A percentile compares a stretch with the other conserved stretches of the same genome.
phyloP scores from a whole-genome alignment of 2,329 filamentous ascomycete species.

The Shiraia sp. region DNA sequence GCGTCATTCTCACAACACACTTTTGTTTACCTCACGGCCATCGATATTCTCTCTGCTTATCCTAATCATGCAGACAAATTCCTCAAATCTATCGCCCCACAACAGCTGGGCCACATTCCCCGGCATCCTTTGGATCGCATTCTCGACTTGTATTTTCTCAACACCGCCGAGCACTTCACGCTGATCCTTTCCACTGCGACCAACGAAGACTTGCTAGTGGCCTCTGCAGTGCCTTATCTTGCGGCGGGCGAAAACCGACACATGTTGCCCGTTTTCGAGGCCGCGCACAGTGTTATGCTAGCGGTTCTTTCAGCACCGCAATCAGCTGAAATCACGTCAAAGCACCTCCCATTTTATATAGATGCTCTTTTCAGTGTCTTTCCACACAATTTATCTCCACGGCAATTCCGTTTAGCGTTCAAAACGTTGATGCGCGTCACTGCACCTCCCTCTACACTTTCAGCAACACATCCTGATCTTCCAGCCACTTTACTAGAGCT shows the following conservation, averaged over 20 bases:
- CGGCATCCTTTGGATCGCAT: constrained; percentile 69
- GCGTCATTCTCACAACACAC: constrained; percentile 80
- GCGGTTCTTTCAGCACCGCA: constrained; percentile 80
- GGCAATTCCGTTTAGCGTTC: constrained; percentile 88
- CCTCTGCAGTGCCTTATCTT: constrained; percentile 76
- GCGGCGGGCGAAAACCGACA: constrained; percentile 58
- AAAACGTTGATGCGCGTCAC: constrained; percentile 82
- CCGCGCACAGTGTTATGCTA: constrained; percentile 81
- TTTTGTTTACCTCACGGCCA: constrained; percentile 79
- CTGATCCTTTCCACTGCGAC: constrained; percentile 66
- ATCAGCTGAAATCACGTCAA: constrained; percentile 70
- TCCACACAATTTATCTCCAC: constrained; percentile 73
- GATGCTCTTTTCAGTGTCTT: constrained; percentile 80
- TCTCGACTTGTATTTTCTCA: constrained; percentile 87
- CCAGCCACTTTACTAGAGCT: constrained; percentile 81
- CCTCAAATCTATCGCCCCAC: constrained; percentile 64
- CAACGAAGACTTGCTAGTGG: constrained; percentile 74
- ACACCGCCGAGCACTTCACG: constrained; percentile 81
- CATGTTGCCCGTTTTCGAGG: constrained; percentile 77
- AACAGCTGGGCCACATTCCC: constrained; percentile 60
- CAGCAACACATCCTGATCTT: constrained; percentile 73
- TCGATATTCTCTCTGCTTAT: constrained; percentile 79
- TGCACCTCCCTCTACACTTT: constrained; percentile 76
- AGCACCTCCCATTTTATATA: constrained; percentile 80
- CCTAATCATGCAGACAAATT: constrained; percentile 68